Evolutionary conservation across 139 green algal species (phyloP).

Genomic region (Chlamydomonas sp.): DNA sequence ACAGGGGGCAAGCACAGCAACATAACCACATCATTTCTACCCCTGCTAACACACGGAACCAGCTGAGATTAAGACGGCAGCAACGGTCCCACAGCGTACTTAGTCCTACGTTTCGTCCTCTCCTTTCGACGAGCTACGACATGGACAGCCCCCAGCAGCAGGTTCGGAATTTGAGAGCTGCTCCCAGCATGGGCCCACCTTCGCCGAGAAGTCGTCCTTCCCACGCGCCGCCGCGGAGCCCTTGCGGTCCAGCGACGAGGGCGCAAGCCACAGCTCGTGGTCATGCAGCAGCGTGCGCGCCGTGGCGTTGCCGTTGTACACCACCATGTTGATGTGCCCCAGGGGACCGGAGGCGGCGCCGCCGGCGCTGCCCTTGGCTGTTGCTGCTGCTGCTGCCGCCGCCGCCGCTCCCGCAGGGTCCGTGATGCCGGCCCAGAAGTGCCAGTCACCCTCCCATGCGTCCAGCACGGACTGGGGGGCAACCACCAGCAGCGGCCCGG

Average conservation of each 20-base stretch:
- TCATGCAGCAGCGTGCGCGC: slow-evolving; percentile 71
- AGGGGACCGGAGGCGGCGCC: slow-evolving; percentile 12
- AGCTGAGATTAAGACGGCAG: too few relatives aligned
- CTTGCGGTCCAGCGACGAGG: slow-evolving; percentile 69
- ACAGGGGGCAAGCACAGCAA: too few relatives aligned
- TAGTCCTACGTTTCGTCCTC: too few relatives aligned
- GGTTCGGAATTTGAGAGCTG: background rate
- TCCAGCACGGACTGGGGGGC: slow-evolving; percentile 61
- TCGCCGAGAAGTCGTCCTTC: slow-evolving; percentile 31
- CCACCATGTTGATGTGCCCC: slow-evolving; percentile 55
- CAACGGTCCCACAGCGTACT: too few relatives aligned
- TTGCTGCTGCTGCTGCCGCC: background rate
- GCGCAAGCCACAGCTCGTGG: slow-evolving; percentile 86
- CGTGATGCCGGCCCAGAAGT: slow-evolving; percentile 48
- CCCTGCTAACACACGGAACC: too few relatives aligned
- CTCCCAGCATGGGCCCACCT: slow-evolving; percentile 25
- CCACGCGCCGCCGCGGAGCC: background rate
- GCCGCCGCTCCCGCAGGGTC: background rate
- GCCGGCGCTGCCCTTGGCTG: background rate
- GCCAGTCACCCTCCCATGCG: slow-evolving; percentile 78
- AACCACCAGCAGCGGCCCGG: slow-evolving; percentile 73
- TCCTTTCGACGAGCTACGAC: too few relatives aligned
- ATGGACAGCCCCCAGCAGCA: too few relatives aligned
- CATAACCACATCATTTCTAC: too few relatives aligned
- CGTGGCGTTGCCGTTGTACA: slow-evolving; percentile 63